These are phyloP conservation scores for Phytophthora brassicae DNA, from an alignment of 352 stramenopile genomes.

Conservation along the genomic window DNA sequence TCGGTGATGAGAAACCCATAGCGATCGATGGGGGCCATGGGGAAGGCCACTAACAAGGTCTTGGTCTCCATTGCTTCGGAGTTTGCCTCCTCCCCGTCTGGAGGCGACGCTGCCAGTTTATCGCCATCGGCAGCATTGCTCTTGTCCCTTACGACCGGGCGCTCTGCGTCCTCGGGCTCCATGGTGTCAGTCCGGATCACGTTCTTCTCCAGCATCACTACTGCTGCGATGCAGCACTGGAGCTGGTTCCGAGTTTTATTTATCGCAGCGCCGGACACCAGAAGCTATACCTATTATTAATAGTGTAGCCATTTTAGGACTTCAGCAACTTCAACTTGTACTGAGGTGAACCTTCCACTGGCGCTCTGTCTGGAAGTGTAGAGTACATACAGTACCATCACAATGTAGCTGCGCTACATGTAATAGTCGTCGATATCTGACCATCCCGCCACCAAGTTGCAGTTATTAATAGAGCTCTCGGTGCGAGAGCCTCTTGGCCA, in stretches of 20 bases:
- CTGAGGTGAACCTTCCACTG: no score
- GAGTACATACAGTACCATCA: no score
- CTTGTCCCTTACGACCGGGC: slow-evolving; percentile 18
- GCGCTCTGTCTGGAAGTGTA: no score
- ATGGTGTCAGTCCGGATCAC: background rate
- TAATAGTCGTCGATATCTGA: no score
- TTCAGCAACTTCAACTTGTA: background rate
- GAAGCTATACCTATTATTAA: no score
- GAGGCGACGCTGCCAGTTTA: slow-evolving; percentile 10
- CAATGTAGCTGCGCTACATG: no score
- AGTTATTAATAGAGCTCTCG: no score
- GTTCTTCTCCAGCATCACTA: slow-evolving; percentile 23
- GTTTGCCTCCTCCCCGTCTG: slow-evolving; percentile 13
- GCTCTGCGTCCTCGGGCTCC: slow-evolving; percentile 19
- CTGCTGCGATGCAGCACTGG: background rate
- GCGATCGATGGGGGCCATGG: slow-evolving; percentile 57
- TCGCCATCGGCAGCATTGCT: slow-evolving; percentile 14
- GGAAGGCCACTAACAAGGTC: slow-evolving; percentile 35
- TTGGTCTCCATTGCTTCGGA: slow-evolving; percentile 22
- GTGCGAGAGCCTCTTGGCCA: no score
- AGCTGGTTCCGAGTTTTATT: no score
- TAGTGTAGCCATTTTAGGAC: slow-evolving; percentile 1
- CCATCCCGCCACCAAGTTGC: no score
- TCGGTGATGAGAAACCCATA: slow-evolving; percentile 77
- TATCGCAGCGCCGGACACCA: background rate